phyloP scores from a whole-genome alignment of 2,329 filamentous ascomycete species.

The Onygenales sp. region DNA sequence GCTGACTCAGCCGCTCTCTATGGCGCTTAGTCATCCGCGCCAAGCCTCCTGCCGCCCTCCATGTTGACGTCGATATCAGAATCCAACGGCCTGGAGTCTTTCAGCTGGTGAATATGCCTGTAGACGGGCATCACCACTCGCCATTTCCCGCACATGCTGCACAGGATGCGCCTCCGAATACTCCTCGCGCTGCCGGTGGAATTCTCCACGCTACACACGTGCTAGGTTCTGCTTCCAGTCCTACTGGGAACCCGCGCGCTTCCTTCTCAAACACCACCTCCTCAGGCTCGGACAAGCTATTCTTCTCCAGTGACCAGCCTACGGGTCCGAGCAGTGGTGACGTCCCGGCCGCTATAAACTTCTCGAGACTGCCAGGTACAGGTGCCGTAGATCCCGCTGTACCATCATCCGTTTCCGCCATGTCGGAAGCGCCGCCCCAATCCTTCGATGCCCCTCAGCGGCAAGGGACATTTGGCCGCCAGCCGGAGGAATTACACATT shows the following conservation, averaged over 20 bases:
- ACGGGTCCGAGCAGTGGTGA: slow-evolving; percentile 20
- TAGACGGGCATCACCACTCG: slow-evolving; percentile 13
- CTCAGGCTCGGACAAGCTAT: slow-evolving; percentile 36
- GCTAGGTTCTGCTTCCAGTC: slow-evolving; percentile 39
- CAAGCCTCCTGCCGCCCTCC: background rate
- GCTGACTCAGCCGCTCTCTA: too few species aligned
- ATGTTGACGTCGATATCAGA: background rate
- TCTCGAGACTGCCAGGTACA: background rate
- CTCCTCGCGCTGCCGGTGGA: slow-evolving; percentile 26
- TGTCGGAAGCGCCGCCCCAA: slow-evolving; percentile 35
- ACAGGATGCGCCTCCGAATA: slow-evolving; percentile 15
- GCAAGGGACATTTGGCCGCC: slow-evolving; percentile 36
- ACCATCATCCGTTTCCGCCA: slow-evolving; percentile 15
- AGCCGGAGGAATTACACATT: slow-evolving; percentile 49
- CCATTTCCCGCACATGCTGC: slow-evolving; percentile 9
- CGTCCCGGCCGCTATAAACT: slow-evolving; percentile 15
- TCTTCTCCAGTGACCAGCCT: slow-evolving; percentile 27
- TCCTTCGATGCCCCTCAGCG: slow-evolving; percentile 44
- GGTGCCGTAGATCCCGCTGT: background rate
- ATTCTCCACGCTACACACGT: slow-evolving; percentile 38
- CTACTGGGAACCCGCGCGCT: slow-evolving; percentile 29
- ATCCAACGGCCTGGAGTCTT: background rate
- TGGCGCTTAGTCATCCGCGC: background rate
- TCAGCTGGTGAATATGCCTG: slow-evolving; percentile 11
- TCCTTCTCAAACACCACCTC: slow-evolving; percentile 32